Base-by-base conservation (phyloP, 345 rosid genomes). In the Pistacia atlantica region DNA sequence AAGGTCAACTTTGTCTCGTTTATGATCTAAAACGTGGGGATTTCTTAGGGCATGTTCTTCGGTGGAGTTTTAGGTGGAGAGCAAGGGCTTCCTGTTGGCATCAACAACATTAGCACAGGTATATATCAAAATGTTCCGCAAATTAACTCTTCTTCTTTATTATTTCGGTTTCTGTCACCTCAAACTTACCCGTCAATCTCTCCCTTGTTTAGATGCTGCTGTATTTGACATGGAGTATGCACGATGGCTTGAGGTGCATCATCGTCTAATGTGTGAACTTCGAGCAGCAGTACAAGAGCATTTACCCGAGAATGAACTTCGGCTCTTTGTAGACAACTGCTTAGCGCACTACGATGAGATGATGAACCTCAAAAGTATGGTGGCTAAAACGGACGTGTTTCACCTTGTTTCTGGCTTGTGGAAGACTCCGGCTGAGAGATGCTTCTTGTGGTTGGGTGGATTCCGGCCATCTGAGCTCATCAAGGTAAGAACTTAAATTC, bases 371-470 rank as follows among this genome's bases (percentile, higher is more conserved):
- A 97, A 90, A 81, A 81, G 87, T 65, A 87, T 92, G 89, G 85
- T 90, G 3, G 97, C 94, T 63, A 92, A 91, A 68, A 77, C 93
- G 13, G 99, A 97, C 76, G 97, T 94, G 42, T 97, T 97, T 76
- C 98, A 97, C 73, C 90, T 97, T 35, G 87, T 92, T 10, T 94
- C 99, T 58, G 99, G 99, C 63, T 85, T 86, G 82, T 97, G 99
- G 99, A 94, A 88, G 89, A 84, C 99, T 71, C 99, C 98, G 4
- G 97, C 97, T 4, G 99, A 97, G 73, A 87, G 99, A n/a, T 97
- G 98, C 83, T 97, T 92, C 89, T 80, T 92, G 93, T 97, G 99
- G 99, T 78, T 97, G 87, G 99, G 98, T 2, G 99, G 92, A 51
- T 97, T 91, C 75, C 95, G 97, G 10, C 99, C 99, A 12, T 97